Evolutionary conservation across 495 filamentous ascomycete species (phyloP).

Genomic region (Trichoderma reesei): DNA sequence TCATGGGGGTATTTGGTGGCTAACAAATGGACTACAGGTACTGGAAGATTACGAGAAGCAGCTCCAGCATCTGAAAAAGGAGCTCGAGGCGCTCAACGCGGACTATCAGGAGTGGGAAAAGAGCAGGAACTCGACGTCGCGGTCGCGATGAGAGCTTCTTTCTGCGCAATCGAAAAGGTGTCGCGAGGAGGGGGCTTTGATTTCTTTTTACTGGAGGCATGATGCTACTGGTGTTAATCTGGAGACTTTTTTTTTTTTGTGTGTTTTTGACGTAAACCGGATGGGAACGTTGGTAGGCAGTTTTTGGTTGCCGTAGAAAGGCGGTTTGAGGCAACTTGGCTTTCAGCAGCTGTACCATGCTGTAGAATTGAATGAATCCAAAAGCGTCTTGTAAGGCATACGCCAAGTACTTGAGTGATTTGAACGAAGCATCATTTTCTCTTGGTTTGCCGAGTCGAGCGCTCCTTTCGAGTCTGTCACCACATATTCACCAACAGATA

Average conservation of each 20-base stretch:
- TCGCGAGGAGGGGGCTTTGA: background rate
- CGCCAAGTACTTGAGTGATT: no score
- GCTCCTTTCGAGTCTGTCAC: no score
- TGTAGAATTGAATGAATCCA: background rate
- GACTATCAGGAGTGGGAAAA: conserved; percentile 73
- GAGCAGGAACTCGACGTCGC: conserved; percentile 31
- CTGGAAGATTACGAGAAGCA: conserved; percentile 85
- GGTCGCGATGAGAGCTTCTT: background rate
- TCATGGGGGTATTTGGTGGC: background rate
- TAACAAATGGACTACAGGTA: conserved; percentile 47
- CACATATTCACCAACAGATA: background rate
- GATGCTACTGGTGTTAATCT: background rate
- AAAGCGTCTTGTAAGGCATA: no score
- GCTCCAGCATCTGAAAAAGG: conserved; percentile 72
- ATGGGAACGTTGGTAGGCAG: background rate
- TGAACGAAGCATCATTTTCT: no score
- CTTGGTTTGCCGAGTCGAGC: no score
- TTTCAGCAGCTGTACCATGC: background rate
- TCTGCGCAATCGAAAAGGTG: background rate
- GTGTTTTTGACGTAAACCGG: background rate
- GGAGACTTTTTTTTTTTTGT: background rate
- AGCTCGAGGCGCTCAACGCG: conserved; percentile 65
- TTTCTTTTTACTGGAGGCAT: background rate
- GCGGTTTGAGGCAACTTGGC: background rate
- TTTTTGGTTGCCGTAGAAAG: conserved; percentile 2